Percentiles rank a stretch among this genome's conserved stretches.
Evolutionary conservation across 2,329 filamentous ascomycete genomes (phyloP).

Genomic region (Chrysoporthe deuterocubensis): DNA sequence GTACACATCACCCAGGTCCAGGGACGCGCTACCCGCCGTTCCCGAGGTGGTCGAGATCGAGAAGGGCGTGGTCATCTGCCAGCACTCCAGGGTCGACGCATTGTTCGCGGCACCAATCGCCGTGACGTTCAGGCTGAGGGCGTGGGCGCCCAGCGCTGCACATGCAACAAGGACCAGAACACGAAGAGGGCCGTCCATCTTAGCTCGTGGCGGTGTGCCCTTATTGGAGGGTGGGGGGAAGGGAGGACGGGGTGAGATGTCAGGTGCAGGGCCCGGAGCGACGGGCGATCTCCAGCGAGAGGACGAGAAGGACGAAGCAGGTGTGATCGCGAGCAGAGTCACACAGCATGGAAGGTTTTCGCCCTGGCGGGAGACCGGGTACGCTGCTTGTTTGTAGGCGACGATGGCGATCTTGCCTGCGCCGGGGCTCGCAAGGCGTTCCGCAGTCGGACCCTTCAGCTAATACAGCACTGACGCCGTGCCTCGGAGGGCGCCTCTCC

Average conservation of each 20-base stretch:
- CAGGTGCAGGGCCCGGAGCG: background rate
- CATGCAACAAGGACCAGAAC: conserved; percentile 5
- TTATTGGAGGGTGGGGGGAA: background rate
- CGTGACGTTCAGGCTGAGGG: conserved; percentile 43
- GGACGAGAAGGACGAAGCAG: background rate
- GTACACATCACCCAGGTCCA: conserved; percentile 37
- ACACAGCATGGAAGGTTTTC: background rate
- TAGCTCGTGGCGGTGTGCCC: conserved; percentile 10
- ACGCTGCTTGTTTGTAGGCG: background rate
- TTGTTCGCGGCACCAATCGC: conserved; percentile 41
- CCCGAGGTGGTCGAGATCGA: conserved; percentile 39
- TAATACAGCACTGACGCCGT: background rate
- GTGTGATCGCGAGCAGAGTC: background rate
- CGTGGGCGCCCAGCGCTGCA: conserved; percentile 2
- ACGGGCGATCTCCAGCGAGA: conserved; percentile 1
- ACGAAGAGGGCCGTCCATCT: conserved; percentile 5
- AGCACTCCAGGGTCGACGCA: conserved; percentile 48
- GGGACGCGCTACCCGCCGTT: conserved; percentile 36
- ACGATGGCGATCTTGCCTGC: background rate
- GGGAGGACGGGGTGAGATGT: background rate
- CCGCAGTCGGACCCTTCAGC: background rate
- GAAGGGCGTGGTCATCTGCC: conserved; percentile 45
- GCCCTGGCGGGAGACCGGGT: background rate
- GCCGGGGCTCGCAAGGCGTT: background rate
- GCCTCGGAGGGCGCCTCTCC: background rate